A percentile compares a stretch with the other conserved stretches of the same genome.
Conservation (phyloP, 2,329 filamentous ascomycete species). For the Fusarium sp. region DNA sequence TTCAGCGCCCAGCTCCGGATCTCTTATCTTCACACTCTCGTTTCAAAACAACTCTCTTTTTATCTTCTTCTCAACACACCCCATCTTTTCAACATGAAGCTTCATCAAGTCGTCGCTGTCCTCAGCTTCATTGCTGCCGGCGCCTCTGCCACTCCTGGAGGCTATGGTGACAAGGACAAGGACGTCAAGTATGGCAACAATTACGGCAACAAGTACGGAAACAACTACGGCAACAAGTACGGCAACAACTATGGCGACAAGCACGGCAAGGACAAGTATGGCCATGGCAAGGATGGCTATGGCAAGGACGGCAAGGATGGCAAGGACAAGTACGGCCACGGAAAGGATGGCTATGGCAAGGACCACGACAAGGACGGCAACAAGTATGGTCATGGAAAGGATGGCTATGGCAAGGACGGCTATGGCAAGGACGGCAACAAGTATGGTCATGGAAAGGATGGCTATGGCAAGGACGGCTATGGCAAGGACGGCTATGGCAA, state of each 20-base stretch:
- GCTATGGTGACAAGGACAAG: conserved; percentile 5
- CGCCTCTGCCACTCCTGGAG: conserved; percentile 20
- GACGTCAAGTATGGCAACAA: conserved; percentile 5
- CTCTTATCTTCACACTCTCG: conserved; percentile 16
- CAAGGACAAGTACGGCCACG: not conserved
- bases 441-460: not conserved
- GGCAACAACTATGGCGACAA: not conserved
- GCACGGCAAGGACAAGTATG: too few species aligned
- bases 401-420: not conserved
- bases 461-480: not conserved
- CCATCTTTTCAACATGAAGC: conserved; percentile 20
- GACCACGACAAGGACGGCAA: not conserved
- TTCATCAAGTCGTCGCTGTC: conserved; percentile 27
- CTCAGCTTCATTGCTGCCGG: conserved; percentile 33
- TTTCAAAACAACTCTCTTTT: conserved; percentile 6
- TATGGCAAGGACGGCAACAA: not conserved
- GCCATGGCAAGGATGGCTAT: not conserved
- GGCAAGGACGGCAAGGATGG: not conserved
- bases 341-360: not conserved
- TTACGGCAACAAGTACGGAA: not conserved
- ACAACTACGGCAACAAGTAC: not conserved
- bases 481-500: not conserved
- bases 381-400: not conserved
- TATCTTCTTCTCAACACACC: not conserved
- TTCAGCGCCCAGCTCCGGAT: conserved; percentile 8